Evolutionary conservation across 1,284 basidiomycete species (phyloP).

Genomic region (Phellinidium pouzarii): DNA sequence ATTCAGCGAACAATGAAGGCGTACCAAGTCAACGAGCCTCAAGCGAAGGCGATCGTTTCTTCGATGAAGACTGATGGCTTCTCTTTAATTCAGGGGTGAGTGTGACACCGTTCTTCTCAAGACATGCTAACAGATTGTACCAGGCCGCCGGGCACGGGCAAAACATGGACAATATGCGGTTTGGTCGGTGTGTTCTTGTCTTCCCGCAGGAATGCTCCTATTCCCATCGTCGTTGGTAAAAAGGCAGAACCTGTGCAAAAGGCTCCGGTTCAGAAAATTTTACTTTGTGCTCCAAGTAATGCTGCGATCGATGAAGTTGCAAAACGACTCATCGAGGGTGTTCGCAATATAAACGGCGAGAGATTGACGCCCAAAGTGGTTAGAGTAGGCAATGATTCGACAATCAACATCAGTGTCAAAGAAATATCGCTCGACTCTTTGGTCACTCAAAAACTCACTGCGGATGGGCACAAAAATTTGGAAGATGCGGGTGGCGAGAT

Average conservation of each 20-base stretch:
- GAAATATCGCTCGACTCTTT: slow-evolving; percentile 86
- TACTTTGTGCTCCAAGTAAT: slow-evolving; percentile 97
- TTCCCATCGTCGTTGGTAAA: slow-evolving; percentile 41
- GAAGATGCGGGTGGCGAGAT: slow-evolving; percentile 54
- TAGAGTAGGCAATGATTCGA: slow-evolving; percentile 76
- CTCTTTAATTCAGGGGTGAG: slow-evolving; percentile 91
- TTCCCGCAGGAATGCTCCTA: slow-evolving; percentile 43
- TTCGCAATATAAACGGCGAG: slow-evolving; percentile 52
- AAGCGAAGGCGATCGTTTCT: slow-evolving; percentile 84
- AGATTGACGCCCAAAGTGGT: slow-evolving; percentile 73
- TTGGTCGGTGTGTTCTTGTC: slow-evolving; percentile 83
- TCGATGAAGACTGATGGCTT: slow-evolving; percentile 77
- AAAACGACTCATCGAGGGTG: slow-evolving; percentile 77
- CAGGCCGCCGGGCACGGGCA: slow-evolving; percentile 96
- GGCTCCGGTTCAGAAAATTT: slow-evolving; percentile 62
- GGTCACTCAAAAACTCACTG: slow-evolving; percentile 71
- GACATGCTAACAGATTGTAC: slow-evolving; percentile 2
- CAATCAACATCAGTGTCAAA: slow-evolving; percentile 78
- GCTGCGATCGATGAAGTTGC: slow-evolving; percentile 98
- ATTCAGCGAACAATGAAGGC: slow-evolving; percentile 62
- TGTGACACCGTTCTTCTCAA: slow-evolving; percentile 8
- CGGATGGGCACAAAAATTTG: slow-evolving; percentile 32
- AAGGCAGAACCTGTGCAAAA: slow-evolving; percentile 38
- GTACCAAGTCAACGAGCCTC: slow-evolving; percentile 87
- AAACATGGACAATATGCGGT: slow-evolving; percentile 97